Conservation (phyloP, 352 stramenopile species). For the Globisporangium rhizosaccharum region DNA sequence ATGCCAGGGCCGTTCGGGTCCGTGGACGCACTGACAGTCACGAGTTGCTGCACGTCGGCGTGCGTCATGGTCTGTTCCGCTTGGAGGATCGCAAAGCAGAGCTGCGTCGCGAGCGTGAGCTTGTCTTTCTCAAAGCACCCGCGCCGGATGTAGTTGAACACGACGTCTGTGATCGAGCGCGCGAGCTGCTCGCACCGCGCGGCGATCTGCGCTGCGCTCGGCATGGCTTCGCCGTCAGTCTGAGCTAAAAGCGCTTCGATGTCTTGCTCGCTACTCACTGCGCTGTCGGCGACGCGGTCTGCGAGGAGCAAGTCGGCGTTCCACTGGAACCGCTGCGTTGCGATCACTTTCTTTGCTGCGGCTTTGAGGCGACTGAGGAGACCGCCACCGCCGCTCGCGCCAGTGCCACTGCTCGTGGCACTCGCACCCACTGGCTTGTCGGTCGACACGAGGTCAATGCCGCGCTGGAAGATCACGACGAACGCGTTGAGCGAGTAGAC, state of each 20-base stretch:
- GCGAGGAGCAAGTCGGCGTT: slow-evolving; percentile 78
- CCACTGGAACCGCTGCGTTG: slow-evolving; percentile 83
- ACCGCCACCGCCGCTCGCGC: slow-evolving; percentile 18
- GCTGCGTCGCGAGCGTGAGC: slow-evolving; percentile 87
- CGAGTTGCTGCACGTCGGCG: slow-evolving; percentile 69
- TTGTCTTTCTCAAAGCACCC: slow-evolving; percentile 94
- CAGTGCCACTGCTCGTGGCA: slow-evolving; percentile 7
- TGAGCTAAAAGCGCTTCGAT: slow-evolving; percentile 58
- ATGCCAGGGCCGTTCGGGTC: slow-evolving; percentile 54
- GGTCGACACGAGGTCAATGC: slow-evolving; percentile 85
- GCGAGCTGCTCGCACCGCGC: slow-evolving; percentile 50
- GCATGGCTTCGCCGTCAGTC: slow-evolving; percentile 61
- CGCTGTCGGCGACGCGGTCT: slow-evolving; percentile 53
- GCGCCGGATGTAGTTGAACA: slow-evolving; percentile 94
- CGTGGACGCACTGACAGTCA: slow-evolving; percentile 39
- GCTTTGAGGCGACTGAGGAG: slow-evolving; percentile 65
- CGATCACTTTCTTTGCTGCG: slow-evolving; percentile 81
- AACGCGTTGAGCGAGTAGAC: slow-evolving; percentile 95
- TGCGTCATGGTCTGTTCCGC: slow-evolving; percentile 59
- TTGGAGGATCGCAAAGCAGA: slow-evolving; percentile 90
- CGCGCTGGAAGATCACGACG: slow-evolving; percentile 93
- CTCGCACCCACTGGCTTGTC: slow-evolving; percentile 23
- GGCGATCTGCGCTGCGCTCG: slow-evolving; percentile 42
- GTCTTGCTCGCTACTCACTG: slow-evolving; percentile 37
- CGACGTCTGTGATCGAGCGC: slow-evolving; percentile 69